Percentiles rank a stretch among this genome's conserved stretches.
These are phyloP conservation scores for Sophora flavescens DNA, from an alignment of 306 rosid genomes.

Conservation along the genomic window DNA sequence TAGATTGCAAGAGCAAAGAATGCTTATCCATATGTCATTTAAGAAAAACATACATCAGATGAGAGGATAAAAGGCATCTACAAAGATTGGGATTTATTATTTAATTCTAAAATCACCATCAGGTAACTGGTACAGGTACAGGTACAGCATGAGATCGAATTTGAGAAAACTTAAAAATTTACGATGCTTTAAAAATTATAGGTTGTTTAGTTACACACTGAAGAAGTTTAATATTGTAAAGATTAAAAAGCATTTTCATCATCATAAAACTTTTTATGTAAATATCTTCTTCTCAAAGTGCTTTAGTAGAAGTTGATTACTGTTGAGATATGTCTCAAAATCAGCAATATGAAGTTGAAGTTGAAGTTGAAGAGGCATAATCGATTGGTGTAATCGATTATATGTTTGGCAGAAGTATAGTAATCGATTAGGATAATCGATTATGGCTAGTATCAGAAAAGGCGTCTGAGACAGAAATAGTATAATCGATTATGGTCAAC, in stretches of 20 bases:
- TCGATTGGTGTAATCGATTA: too few species aligned
- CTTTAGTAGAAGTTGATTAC: conserved; percentile 2
- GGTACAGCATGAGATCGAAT: conserved; percentile 19
- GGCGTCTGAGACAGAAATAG: too few species aligned
- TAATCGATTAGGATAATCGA: too few species aligned
- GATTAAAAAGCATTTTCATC: conserved; percentile 15
- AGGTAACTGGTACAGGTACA: background rate
- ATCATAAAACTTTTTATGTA: background rate
- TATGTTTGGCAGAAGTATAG: too few species aligned
- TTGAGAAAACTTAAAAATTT: background rate
- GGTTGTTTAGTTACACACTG: conserved; percentile 1
- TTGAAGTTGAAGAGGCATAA: too few species aligned
- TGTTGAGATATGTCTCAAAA: too few species aligned
- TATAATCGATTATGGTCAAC: too few species aligned
- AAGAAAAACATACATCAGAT: background rate
- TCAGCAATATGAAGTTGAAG: too few species aligned
- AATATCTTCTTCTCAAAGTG: conserved; percentile 21
- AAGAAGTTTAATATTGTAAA: background rate
- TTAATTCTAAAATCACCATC: conserved; percentile 11
- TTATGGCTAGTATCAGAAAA: too few species aligned
- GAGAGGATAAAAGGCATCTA: conserved; percentile 5
- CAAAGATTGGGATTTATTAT: background rate
- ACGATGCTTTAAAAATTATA: background rate
- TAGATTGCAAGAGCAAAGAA: conserved; percentile 48
- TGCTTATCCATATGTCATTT: conserved; percentile 31